Conservation (phyloP, 495 filamentous ascomycete genomes). For the Halenospora varia region DNA sequence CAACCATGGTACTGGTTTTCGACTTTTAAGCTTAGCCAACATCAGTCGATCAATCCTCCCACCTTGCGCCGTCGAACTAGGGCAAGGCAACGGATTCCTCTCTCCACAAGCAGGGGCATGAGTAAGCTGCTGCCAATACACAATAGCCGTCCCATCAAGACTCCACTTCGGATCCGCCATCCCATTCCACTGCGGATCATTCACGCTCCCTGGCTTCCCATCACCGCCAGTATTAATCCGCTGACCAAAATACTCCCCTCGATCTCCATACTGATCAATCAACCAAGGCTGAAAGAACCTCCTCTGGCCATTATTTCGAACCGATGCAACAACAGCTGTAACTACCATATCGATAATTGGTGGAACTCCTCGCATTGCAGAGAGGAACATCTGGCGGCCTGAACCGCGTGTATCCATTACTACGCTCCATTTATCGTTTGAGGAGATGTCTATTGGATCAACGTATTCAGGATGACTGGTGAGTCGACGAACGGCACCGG, state of each 20-base stretch:
- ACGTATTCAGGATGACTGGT: slow-evolving; percentile 28
- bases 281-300: slow-evolving; percentile 22
- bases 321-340: slow-evolving; percentile 13
- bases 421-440: slow-evolving; percentile 24
- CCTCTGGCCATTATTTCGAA: slow-evolving; percentile 25
- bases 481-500: slow-evolving; percentile 25
- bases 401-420: slow-evolving; percentile 22
- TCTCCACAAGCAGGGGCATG: slow-evolving; percentile 7
- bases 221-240: slow-evolving; percentile 20
- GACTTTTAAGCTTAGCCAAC: slow-evolving; percentile 17
- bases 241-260: slow-evolving; percentile 21
- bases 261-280: slow-evolving; percentile 22
- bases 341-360: slow-evolving; percentile 24
- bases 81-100: slow-evolving; percentile 11
- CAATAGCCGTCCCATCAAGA: slow-evolving; percentile 13
- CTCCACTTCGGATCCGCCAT: slow-evolving; percentile 23
- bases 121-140: slow-evolving; percentile 14
- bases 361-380: slow-evolving; percentile 28
- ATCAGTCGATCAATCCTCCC: slow-evolving; percentile 2
- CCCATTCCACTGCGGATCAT: slow-evolving; percentile 25
- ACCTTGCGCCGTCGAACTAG: slow-evolving; percentile 11
- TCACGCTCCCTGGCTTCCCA: slow-evolving; percentile 17
- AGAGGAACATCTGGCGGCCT: slow-evolving; percentile 24
- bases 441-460: slow-evolving; percentile 28
- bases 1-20: neutral